Evolutionary conservation across 345 rosid genomes (phyloP), one percentile per base, ranked within the genome.

Genomic region (Salix purpurea): DNA sequence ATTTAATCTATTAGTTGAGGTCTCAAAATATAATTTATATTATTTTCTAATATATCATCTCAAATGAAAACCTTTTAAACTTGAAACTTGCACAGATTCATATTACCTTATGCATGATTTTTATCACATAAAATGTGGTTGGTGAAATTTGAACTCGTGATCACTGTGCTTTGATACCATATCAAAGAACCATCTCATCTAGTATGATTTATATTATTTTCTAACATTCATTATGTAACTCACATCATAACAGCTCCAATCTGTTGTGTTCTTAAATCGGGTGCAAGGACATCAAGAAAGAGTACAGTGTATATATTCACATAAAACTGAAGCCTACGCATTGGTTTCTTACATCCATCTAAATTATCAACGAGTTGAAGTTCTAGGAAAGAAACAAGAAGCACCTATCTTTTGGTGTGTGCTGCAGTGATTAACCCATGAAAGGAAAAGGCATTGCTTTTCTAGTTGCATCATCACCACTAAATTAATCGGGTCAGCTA

Each of bases 1-100:
- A 5, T 0, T 34, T 4, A 34, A 4, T 1, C 1, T 34, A 0
- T 4, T 34, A 34, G 0, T 4, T 34, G 6, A 34, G 6, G 6
- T 0, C 1, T 4, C 1, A 34, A 4, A 34, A 34, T 34, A 34
- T 34, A 0, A 4, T 34, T 4, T 34, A 34, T 34, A 34, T 34
- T 5, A 34, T 34, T 34, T 5, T 34, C 37, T 34, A 34, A 34
- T 1, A 34, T 1, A 34, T 0, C 36, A 0, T 5, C 6, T 34
- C 36, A 34, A 34, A 1, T 5, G 37, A 34, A 34, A 34, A 0
- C 7, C 0, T 5, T 34, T 5, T 34, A 1, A 34, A 6, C 37
- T 34, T 34, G 6, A 34, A 34, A 34, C 7, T 34, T 34, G 1
- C 1, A 34, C 7, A 5, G 1, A 34, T 1, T 0, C 5, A 34